A percentile compares a stretch with the other conserved stretches of the same genome.
phyloP scores from a whole-genome alignment of 352 stramenopile species.

The Thraustochytrium sp. region DNA sequence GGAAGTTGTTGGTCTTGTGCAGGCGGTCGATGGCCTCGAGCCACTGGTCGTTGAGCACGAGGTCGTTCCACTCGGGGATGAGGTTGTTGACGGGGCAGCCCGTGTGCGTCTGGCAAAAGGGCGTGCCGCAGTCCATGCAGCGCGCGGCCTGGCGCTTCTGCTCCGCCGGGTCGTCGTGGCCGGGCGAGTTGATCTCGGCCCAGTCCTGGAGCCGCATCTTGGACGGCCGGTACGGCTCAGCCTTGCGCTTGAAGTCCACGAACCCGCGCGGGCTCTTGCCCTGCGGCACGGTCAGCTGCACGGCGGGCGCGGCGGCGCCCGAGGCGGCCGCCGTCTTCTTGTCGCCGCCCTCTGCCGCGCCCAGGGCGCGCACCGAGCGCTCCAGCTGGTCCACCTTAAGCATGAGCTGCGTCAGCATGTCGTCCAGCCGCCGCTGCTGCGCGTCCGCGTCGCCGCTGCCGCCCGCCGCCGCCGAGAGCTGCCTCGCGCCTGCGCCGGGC shows the following conservation, averaged over 20 bases:
- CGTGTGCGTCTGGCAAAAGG: conserved; percentile 95
- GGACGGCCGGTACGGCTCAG: conserved; percentile 86
- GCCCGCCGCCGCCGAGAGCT: background rate
- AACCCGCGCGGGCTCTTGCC: conserved; percentile 37
- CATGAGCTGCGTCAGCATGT: conserved; percentile 45
- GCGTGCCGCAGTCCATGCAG: conserved; percentile 98
- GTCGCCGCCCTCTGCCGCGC: background rate
- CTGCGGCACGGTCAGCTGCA: background rate
- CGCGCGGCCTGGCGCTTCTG: conserved; percentile 87
- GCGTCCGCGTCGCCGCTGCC: too few species aligned
- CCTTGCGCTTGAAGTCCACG: conserved; percentile 69
- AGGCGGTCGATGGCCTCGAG: conserved; percentile 88
- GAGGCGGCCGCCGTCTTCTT: background rate
- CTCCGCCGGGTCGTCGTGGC: conserved; percentile 72
- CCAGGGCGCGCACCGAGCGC: background rate
- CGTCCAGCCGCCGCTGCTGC: background rate
- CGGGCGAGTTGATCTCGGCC: conserved; percentile 88
- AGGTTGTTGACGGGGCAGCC: conserved; percentile 95
- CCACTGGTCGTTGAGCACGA: conserved; percentile 94
- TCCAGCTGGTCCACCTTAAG: conserved; percentile 41
- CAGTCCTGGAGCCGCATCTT: conserved; percentile 88
- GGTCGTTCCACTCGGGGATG: conserved; percentile 97
- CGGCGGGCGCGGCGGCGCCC: background rate
- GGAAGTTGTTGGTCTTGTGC: conserved; percentile 98
- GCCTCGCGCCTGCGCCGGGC: background rate